phyloP scores from a whole-genome alignment of 2,329 filamentous ascomycete genomes.

The Myrmaecium sp. region DNA sequence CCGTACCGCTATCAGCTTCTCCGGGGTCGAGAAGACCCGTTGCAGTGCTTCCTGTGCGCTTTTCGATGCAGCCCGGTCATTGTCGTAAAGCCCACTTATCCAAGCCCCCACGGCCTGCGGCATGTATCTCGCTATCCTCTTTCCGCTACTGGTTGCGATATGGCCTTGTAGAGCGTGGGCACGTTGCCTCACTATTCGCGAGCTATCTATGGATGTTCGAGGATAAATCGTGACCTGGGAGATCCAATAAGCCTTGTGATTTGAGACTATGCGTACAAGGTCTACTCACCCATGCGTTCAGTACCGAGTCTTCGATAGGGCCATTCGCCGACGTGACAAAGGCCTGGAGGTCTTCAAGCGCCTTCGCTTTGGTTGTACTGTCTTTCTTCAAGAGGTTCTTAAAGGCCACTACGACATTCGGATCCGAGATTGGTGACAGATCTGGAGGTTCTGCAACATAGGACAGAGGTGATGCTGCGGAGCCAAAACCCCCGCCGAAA shows the following conservation, averaged over 20 bases:
- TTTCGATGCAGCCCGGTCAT: slow-evolving; percentile 57
- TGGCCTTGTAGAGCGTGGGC: slow-evolving; percentile 59
- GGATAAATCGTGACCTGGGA: slow-evolving; percentile 68
- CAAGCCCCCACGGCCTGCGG: slow-evolving; percentile 71
- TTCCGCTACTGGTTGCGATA: slow-evolving; percentile 44
- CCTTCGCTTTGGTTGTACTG: slow-evolving; percentile 78
- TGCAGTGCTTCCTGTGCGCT: slow-evolving; percentile 64
- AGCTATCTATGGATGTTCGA: slow-evolving; percentile 75
- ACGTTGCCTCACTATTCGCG: slow-evolving; percentile 72
- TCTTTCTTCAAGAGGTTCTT: slow-evolving; percentile 91
- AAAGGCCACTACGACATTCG: slow-evolving; percentile 74
- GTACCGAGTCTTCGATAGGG: slow-evolving; percentile 60
- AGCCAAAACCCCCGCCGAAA: slow-evolving; percentile 29
- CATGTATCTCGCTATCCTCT: slow-evolving; percentile 67
- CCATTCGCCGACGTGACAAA: slow-evolving; percentile 43
- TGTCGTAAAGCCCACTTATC: slow-evolving; percentile 79
- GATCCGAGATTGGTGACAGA: slow-evolving; percentile 57
- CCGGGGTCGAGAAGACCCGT: slow-evolving; percentile 58
- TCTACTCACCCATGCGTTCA: slow-evolving; percentile 68
- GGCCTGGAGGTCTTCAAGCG: slow-evolving; percentile 64
- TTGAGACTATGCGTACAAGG: slow-evolving; percentile 16
- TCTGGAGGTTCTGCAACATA: slow-evolving; percentile 79
- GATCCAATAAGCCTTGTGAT: slow-evolving; percentile 10
- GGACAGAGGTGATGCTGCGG: slow-evolving; percentile 49
- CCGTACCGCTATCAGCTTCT: slow-evolving; percentile 64